A percentile compares a stretch with the other conserved stretches of the same genome.
Conservation (phyloP, 345 rosid species). For the Bretschneidera sinensis region DNA sequence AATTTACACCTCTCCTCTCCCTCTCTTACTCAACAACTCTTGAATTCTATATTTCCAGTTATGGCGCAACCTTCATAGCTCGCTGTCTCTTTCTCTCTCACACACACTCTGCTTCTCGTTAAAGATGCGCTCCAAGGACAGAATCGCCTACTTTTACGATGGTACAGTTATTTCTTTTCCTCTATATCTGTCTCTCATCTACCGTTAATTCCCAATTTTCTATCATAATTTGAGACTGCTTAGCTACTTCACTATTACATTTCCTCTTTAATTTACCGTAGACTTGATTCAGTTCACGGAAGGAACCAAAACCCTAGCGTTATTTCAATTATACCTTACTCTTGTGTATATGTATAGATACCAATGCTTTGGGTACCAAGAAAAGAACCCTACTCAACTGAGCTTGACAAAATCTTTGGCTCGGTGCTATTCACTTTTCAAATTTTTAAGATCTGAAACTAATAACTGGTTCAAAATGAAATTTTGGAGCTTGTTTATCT, state of each 20-base stretch:
- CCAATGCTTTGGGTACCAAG: background rate
- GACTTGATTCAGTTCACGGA: background rate
- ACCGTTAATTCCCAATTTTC: background rate
- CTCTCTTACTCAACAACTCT: background rate
- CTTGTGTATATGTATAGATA: too few relatives aligned
- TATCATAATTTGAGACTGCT: background rate
- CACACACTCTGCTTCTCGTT: background rate
- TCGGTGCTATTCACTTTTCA: background rate
- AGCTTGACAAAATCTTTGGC: background rate
- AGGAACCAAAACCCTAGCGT: slow-evolving; percentile 7
- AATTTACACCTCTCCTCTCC: too few relatives aligned
- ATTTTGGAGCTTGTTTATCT: too few relatives aligned
- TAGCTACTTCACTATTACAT: background rate
- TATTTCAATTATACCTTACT: background rate
- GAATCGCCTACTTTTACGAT: slow-evolving; percentile 86
- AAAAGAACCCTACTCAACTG: background rate
- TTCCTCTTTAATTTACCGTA: background rate
- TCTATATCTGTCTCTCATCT: background rate
- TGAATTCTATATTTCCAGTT: background rate
- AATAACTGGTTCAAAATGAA: too few relatives aligned
- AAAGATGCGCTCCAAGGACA: slow-evolving; percentile 79
- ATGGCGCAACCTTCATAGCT: slow-evolving; percentile 22
- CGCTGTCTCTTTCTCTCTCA: background rate
- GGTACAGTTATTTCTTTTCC: slow-evolving; percentile 36
- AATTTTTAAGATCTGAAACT: background rate